Evolutionary conservation across 257 asterid genomes (phyloP).

Genomic region (Solanum sejunctum): DNA sequence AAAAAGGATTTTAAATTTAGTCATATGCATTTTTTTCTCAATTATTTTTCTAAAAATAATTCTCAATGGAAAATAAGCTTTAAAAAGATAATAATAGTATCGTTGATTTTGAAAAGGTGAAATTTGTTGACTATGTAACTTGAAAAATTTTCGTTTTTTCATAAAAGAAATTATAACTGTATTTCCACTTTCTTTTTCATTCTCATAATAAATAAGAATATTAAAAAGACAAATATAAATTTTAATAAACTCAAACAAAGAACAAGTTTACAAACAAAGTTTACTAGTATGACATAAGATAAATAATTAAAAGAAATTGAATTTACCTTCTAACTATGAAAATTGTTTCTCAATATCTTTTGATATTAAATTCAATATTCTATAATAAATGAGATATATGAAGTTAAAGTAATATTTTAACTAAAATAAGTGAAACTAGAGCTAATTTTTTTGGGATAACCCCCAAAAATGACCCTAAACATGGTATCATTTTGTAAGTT

Average conservation of each 20-base stretch:
- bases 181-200: background rate
- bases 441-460: background rate
- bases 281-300: background rate
- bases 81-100: too few relatives aligned
- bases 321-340: background rate
- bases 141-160: background rate
- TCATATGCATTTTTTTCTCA: background rate
- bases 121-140: background rate
- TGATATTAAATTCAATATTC: background rate
- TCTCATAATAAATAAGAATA: background rate
- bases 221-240: background rate
- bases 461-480: accelerated
- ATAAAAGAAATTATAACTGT: background rate
- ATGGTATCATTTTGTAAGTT: too few relatives aligned
- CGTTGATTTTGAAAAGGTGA: background rate
- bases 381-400: background rate
- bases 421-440: background rate
- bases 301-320: background rate
- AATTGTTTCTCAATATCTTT: background rate
- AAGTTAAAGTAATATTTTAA: background rate
- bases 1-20: background rate
- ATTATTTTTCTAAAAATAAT: too few relatives aligned
- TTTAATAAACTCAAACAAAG: background rate
- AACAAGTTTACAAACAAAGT: background rate
- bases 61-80: background rate